A percentile compares a stretch with the other conserved stretches of the same genome.
phyloP scores from a whole-genome alignment of 352 stramenopile genomes.

The Lagenidium giganteum region DNA sequence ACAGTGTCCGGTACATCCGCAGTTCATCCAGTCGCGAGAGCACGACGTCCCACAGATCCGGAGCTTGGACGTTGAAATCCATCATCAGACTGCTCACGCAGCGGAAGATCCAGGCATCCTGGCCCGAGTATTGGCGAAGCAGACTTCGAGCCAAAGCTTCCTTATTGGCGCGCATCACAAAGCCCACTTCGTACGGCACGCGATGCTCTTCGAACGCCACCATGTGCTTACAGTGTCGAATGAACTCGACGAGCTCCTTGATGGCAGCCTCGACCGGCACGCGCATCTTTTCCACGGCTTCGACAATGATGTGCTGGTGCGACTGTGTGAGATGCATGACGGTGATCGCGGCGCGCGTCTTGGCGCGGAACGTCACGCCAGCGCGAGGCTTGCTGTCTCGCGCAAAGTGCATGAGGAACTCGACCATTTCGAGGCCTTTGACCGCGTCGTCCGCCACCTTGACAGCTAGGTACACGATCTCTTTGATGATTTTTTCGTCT shows the following conservation, averaged over 20 bases:
- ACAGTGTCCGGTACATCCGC: slow-evolving; percentile 24
- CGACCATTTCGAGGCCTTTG: slow-evolving; percentile 11
- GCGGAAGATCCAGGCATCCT: slow-evolving; percentile 14
- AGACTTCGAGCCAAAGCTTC: slow-evolving; percentile 24
- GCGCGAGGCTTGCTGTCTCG: slow-evolving; percentile 20
- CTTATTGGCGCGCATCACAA: slow-evolving; percentile 31
- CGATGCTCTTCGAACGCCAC: slow-evolving; percentile 32
- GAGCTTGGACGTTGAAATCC: slow-evolving; percentile 26
- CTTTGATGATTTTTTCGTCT: slow-evolving; percentile 20
- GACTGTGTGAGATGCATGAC: slow-evolving; percentile 21
- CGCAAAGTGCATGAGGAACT: slow-evolving; percentile 18
- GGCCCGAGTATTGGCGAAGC: slow-evolving; percentile 18
- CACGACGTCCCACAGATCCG: slow-evolving; percentile 25
- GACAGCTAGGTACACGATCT: slow-evolving; percentile 12
- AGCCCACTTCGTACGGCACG: slow-evolving; percentile 23
- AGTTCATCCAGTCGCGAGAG: slow-evolving; percentile 20
- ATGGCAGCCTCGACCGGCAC: slow-evolving; percentile 12
- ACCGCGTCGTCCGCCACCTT: slow-evolving; percentile 5
- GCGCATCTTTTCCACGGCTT: slow-evolving; percentile 12
- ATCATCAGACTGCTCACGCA: slow-evolving; percentile 26
- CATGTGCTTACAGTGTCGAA: slow-evolving; percentile 26
- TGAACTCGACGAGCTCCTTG: slow-evolving; percentile 22
- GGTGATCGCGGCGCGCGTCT: slow-evolving; percentile 19
- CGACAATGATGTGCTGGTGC: slow-evolving; percentile 9
- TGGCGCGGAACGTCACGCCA: slow-evolving; percentile 32